Base-by-base conservation (phyloP, 257 asterid species). In the Petunia axillaris region DNA sequence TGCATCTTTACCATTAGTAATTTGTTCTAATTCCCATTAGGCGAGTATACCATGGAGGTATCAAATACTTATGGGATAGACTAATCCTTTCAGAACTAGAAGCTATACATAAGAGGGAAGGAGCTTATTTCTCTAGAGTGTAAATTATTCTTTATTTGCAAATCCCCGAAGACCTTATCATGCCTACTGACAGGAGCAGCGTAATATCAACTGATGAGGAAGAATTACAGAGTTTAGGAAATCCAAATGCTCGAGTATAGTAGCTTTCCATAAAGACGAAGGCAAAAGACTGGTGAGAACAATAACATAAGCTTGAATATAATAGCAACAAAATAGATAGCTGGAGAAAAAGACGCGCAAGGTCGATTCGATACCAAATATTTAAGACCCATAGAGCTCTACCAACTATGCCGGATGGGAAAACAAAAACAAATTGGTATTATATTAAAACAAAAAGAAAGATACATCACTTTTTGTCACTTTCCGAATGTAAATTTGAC, bases 131-230 rank as follows among this genome's bases (percentile, higher is more conserved):
- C 6, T 15, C 74, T 6, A 15, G 52, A 36, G 6, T 13, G 35
- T 73, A 36, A 13, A 15, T 39, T 62, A 50, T 25, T 70, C 35
- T 9, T 16, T 46, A 71, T 54, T 48, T 48, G 39, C 76, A 67
- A 43, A 67, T 43, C 2, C 48, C 77, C 77, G 35, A 10, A 5
- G 10, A 71, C 36, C 13, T 48, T 71, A 71, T 35, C 60, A 35
- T 11, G 10, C n/a, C 77, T 25, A 16, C 25, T 25, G 76, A 46
- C 43, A 46, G 2, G 0, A 46, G 25, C 58, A 70, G 16, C 25
- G 25, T 71, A 71, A 71, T 48, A 46, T 41, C 43, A 71, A 71
- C 3, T 71, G 48, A 71, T 25, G 77, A 71, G 60, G 60, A 71
- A 70, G 41, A 70, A 71, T 35, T 71, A 71, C 60, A 5, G 60